Evolutionary conservation across 164 flowering plant genomes (phyloP), one percentile per base, ranked within the genome.

Genomic region (Nymphaea thermarum): DNA sequence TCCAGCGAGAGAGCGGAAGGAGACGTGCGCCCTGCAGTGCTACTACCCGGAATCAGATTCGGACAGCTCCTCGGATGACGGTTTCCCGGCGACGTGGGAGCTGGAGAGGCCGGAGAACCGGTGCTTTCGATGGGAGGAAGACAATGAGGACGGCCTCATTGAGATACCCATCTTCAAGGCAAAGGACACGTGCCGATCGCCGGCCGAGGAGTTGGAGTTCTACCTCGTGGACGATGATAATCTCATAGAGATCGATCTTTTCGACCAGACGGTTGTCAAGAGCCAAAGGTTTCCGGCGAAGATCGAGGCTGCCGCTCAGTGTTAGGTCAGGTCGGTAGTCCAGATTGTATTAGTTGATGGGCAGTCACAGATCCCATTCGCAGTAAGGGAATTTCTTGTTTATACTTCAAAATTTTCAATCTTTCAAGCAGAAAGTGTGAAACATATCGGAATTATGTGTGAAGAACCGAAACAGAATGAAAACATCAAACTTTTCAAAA

Each of bases 121-220:
- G 4, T 62, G 59, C 36, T 68, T 62, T 43, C 43, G 71, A 65
- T 68, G 60, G 65, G 66, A 68, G 59, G 71, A 63, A 3, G 71
- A 68, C 43, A 61, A 36, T 6, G 64, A 43, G 10, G 69, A 67
- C 11, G 69, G 69, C 7, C 17, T 67, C 63, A 67, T 67, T 44
- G 69, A 67, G 69, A 67, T 67, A 47, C 18, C 63, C 63, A n/a
- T 60, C 60, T 62, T n/a, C 15, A 11, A 5, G 41, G 69, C 43
- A 59, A 60, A 43, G 47, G 53, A 67, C 63, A 42, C 43, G 10
- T 62, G 51, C 16, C 15, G 45, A 44, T 45, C 43, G 59, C 55
- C 55, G 5, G 12, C 55, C 55, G 55, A 61, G 16, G 64, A 36
- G 42, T 25, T 25, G 36, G 36, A 25, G 0, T 25, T 25, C 36